Conservation (phyloP, 164 flowering plant genomes). For the Vitis vinifera region ASM3070453v1 NC_081814.1:2056501-2057000, state of each 20-base stretch:
- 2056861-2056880: too few relatives aligned
- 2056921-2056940: too few relatives aligned
- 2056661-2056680: constrained; percentile 91
- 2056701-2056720: constrained; percentile 81
- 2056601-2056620: constrained; percentile 82
- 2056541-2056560: neutral
- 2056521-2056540: neutral
- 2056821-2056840: too few relatives aligned
- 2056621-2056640: constrained; percentile 99
- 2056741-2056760: constrained; percentile 6
- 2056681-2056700: constrained; percentile 91
- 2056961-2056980: too few relatives aligned
- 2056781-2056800: neutral
- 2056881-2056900: too few relatives aligned
- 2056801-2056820: neutral
- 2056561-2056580: constrained; percentile 5
- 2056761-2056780: too few relatives aligned
- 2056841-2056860: too few relatives aligned
- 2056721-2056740: constrained; percentile 89
- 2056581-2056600: neutral
- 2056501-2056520: constrained; percentile 31
- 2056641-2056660: constrained; percentile 99
- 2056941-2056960: too few relatives aligned
- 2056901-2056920: too few relatives aligned
- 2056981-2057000: too few relatives aligned